These are phyloP conservation scores for Alternaria dauci DNA, from an alignment of 2,329 filamentous ascomycete species.

Conservation along the genomic window DNA sequence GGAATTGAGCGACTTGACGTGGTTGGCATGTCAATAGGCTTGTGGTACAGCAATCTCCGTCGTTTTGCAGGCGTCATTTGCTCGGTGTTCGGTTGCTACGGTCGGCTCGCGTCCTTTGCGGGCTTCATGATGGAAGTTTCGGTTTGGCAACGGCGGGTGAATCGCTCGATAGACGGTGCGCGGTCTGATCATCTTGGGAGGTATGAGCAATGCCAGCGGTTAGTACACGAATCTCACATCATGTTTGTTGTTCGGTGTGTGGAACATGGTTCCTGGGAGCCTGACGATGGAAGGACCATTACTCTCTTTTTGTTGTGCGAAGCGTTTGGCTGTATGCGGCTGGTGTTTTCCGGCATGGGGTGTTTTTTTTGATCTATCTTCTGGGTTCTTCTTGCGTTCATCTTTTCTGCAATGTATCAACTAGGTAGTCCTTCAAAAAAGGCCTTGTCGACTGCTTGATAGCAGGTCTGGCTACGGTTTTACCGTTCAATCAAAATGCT, in stretches of 20 bases:
- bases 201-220: constrained; percentile 31
- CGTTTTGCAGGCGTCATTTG: constrained; percentile 45
- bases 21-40: constrained; percentile 41
- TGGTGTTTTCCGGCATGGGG: constrained; percentile 29
- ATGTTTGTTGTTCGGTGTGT: constrained; percentile 44
- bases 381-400: constrained; percentile 25
- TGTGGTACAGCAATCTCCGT: constrained; percentile 35
- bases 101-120: constrained; percentile 34
- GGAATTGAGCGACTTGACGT: constrained; percentile 27
- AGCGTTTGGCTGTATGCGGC: constrained; percentile 28
- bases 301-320: constrained; percentile 35
- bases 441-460: constrained; percentile 28
- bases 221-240: constrained; percentile 45
- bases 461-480: constrained; percentile 33
- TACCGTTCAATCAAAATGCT: constrained; percentile 25
- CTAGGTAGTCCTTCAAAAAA: constrained; percentile 44
- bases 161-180: constrained; percentile 31
- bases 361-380: constrained; percentile 21
- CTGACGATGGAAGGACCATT: constrained; percentile 23
- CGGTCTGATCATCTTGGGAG: constrained; percentile 33
- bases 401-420: constrained; percentile 44
- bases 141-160: constrained; percentile 34
- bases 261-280: constrained; percentile 29
- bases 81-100: constrained; percentile 46
- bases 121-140: constrained; percentile 33